Conservation (phyloP, 371 early-diverging fungal species). For the Rhizopus sp. region DNA sequence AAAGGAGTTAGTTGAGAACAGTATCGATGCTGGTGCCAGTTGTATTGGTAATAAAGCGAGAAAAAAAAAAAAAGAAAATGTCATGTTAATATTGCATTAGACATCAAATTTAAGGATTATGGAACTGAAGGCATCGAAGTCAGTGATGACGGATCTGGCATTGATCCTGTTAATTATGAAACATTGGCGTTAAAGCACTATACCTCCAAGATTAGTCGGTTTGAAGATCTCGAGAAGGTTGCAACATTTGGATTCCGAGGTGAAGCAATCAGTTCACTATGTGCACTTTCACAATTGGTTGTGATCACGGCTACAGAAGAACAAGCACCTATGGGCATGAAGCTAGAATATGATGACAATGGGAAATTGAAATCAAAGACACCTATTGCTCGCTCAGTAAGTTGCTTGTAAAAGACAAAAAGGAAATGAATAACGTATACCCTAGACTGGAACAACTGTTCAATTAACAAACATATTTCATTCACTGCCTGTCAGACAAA, state of each 20-base stretch:
- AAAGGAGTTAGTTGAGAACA: constrained; percentile 98
- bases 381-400: constrained; percentile 56
- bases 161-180: constrained; percentile 63
- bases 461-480: constrained; percentile 78
- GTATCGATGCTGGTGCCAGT: constrained; percentile 92
- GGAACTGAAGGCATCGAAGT: constrained; percentile 81
- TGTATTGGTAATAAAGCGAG: constrained; percentile 59
- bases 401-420: not conserved
- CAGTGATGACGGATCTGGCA: constrained; percentile 87
- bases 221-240: constrained; percentile 70
- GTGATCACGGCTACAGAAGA: constrained; percentile 71
- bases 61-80: not conserved
- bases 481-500: constrained; percentile 86
- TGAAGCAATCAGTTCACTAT: constrained; percentile 82
- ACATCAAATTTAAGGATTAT: constrained; percentile 80
- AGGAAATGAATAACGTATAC: not conserved
- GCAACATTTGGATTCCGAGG: constrained; percentile 85
- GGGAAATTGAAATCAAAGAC: constrained; percentile 54
- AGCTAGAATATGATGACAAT: constrained; percentile 66
- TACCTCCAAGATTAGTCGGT: constrained; percentile 77
- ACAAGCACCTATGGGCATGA: constrained; percentile 65
- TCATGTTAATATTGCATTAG: constrained; percentile 31
- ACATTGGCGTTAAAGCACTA: constrained; percentile 71
- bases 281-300: constrained; percentile 61
- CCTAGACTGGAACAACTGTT: constrained; percentile 84